phyloP scores from a whole-genome alignment of 73 alveolate genomes.

The Uronychia setigera region DNA sequence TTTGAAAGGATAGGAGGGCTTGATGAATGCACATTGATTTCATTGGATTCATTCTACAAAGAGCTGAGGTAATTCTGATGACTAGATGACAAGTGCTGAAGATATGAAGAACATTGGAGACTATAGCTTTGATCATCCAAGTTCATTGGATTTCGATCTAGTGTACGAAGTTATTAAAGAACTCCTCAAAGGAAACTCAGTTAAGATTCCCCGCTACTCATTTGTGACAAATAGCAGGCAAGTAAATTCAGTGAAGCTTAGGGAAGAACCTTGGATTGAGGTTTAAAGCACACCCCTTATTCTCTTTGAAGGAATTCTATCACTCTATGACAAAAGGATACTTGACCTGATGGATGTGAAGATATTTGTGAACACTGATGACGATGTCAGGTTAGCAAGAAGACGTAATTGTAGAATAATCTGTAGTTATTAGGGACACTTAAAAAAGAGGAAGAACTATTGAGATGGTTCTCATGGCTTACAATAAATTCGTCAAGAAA shows the following conservation, averaged over 20 bases:
- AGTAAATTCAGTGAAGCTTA: neutral
- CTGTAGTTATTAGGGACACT: slow-evolving; percentile 85
- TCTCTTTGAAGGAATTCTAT: slow-evolving; percentile 96
- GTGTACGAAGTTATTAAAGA: slow-evolving; percentile 71
- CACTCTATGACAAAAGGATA: slow-evolving; percentile 92
- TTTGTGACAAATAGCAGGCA: slow-evolving; percentile 82
- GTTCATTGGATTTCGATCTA: slow-evolving; percentile 90
- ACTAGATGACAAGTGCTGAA: neutral
- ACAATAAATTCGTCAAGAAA: slow-evolving; percentile 95
- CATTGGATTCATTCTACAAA: slow-evolving; percentile 90
- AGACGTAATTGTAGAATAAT: slow-evolving; percentile 40
- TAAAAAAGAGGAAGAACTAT: slow-evolving; percentile 95
- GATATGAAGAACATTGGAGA: slow-evolving; percentile 66
- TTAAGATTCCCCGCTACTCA: slow-evolving; percentile 88
- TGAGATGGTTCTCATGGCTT: slow-evolving; percentile 83
- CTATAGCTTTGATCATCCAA: slow-evolving; percentile 96
- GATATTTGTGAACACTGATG: slow-evolving; percentile 82
- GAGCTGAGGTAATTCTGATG: slow-evolving; percentile 70
- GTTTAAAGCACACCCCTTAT: slow-evolving; percentile 85
- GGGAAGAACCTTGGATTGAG: slow-evolving; percentile 67
- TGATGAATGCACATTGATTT: slow-evolving; percentile 67
- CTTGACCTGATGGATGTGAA: slow-evolving; percentile 79
- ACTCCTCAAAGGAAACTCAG: slow-evolving; percentile 80
- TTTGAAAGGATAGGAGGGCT: slow-evolving; percentile 65
- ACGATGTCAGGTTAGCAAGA: slow-evolving; percentile 94